Percentiles rank a stretch among this genome's conserved stretches.
phyloP scores from a whole-genome alignment of 768 basidiomycete species.

The Coprinellus aureogranulatus region DNA sequence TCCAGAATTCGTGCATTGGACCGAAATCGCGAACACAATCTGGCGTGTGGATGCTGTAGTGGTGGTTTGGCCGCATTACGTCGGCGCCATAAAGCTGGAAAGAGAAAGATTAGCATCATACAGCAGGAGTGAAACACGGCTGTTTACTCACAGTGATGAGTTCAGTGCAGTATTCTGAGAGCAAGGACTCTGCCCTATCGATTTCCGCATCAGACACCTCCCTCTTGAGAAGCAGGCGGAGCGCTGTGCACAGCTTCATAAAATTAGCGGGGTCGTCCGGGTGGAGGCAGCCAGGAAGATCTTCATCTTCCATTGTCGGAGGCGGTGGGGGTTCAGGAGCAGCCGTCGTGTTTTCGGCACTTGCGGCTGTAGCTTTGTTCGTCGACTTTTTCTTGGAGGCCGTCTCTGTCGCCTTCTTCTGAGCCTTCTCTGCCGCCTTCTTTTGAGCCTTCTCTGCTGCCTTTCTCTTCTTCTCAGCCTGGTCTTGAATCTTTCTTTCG shows the following conservation, averaged over 20 bases:
- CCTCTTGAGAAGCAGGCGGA: background rate
- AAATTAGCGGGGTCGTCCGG: background rate
- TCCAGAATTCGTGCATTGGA: no score
- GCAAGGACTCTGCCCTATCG: background rate
- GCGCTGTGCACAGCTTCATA: background rate
- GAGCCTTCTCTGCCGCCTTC: no score
- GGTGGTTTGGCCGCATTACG: conserved; percentile 34
- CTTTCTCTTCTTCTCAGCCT: background rate
- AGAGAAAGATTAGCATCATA: no score
- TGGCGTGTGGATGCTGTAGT: conserved; percentile 35
- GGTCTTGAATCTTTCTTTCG: background rate
- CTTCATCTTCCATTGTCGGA: background rate
- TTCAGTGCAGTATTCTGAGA: background rate
- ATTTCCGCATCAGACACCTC: background rate
- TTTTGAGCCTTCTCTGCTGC: no score
- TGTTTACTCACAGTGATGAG: background rate
- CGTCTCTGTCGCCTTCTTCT: no score
- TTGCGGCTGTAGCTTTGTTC: no score
- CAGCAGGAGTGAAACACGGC: background rate
- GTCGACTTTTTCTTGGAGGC: no score
- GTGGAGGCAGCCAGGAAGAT: background rate
- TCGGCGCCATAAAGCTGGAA: background rate
- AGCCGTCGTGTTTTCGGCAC: no score
- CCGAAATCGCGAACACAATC: no score
- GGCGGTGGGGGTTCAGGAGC: no score